Conservation (phyloP, 1,139 yeast genomes). For the Kodamaea alishanica region DNA sequence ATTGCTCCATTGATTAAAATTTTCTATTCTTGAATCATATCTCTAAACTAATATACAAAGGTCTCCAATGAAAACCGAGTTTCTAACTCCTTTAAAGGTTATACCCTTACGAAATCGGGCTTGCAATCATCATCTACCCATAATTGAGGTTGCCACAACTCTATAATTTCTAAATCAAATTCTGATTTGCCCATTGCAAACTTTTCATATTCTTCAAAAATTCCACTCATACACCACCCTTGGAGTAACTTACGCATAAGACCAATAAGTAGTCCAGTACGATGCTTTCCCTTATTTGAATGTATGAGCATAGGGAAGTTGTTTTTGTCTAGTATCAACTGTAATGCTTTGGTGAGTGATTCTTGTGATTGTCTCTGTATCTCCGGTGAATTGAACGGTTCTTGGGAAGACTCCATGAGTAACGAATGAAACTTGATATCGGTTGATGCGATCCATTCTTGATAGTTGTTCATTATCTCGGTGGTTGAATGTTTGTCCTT, state of each 20-base stretch:
- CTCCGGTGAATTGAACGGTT: constrained; percentile 62
- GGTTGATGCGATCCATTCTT: constrained; percentile 58
- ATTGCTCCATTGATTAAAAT: too few relatives aligned
- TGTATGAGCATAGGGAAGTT: constrained; percentile 87
- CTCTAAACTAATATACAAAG: not conserved
- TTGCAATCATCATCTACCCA: constrained; percentile 28
- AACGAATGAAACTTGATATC: constrained; percentile 59
- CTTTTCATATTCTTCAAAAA: constrained; percentile 88
- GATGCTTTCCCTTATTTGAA: constrained; percentile 91
- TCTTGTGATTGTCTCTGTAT: constrained; percentile 36
- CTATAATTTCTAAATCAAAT: constrained; percentile 71
- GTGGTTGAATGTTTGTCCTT: constrained; percentile 36
- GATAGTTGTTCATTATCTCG: constrained; percentile 48
- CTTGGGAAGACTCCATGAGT: constrained; percentile 67
- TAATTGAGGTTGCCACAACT: constrained; percentile 47
- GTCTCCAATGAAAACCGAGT: too few relatives aligned
- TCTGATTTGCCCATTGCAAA: constrained; percentile 94
- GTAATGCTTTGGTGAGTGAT: constrained; percentile 59
- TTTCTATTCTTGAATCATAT: not conserved
- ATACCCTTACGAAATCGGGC: constrained; percentile 38
- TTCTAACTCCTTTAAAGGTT: not conserved
- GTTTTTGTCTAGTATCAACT: constrained; percentile 59
- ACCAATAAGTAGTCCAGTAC: constrained; percentile 90
- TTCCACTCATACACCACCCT: constrained; percentile 92
- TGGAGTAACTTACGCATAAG: constrained; percentile 78